Percentiles rank a stretch among this genome's conserved stretches.
phyloP scores from a whole-genome alignment of 257 asterid genomes.

The Hygrophila difformis region DNA sequence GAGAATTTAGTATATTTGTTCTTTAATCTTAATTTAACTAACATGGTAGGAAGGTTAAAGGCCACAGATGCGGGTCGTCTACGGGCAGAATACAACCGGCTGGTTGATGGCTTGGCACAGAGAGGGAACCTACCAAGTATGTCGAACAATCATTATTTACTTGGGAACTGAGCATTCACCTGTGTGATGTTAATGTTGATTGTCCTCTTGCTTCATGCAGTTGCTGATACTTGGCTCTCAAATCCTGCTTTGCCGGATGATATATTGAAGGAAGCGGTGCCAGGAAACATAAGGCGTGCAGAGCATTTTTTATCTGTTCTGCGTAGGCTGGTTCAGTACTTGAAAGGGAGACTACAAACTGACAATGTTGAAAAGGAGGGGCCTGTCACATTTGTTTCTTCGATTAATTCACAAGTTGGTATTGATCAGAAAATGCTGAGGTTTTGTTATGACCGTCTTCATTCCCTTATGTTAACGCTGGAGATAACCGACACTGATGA shows the following conservation, averaged over 20 bases:
- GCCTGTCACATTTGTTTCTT: slow-evolving; percentile 88
- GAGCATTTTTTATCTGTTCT: slow-evolving; percentile 90
- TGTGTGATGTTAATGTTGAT: slow-evolving; percentile 11
- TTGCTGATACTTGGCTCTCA: slow-evolving; percentile 67
- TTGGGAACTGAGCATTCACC: slow-evolving; percentile 7
- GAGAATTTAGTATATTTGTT: too few species aligned
- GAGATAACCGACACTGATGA: slow-evolving; percentile 97
- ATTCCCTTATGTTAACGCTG: slow-evolving; percentile 85
- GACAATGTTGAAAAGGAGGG: slow-evolving; percentile 97
- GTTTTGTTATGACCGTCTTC: slow-evolving; percentile 93
- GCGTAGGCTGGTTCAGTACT: slow-evolving; percentile 81
- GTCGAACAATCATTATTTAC: slow-evolving; percentile 18
- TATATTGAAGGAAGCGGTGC: slow-evolving; percentile 92
- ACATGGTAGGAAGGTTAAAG: slow-evolving; percentile 99
- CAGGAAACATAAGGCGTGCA: slow-evolving; percentile 95
- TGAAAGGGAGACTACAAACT: slow-evolving; percentile 63
- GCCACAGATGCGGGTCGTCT: slow-evolving; percentile 98
- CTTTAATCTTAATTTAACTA: slow-evolving; percentile 27
- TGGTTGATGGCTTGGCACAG: slow-evolving; percentile 92
- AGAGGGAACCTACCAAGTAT: slow-evolving; percentile 84
- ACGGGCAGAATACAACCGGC: slow-evolving; percentile 91
- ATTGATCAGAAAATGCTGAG: slow-evolving; percentile 87
- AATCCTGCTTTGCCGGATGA: slow-evolving; percentile 91
- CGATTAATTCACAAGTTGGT: slow-evolving; percentile 79
- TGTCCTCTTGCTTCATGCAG: slow-evolving; percentile 30